Conservation (phyloP, 2,329 filamentous ascomycete genomes). For the Pseudonectria buxi region DNA sequence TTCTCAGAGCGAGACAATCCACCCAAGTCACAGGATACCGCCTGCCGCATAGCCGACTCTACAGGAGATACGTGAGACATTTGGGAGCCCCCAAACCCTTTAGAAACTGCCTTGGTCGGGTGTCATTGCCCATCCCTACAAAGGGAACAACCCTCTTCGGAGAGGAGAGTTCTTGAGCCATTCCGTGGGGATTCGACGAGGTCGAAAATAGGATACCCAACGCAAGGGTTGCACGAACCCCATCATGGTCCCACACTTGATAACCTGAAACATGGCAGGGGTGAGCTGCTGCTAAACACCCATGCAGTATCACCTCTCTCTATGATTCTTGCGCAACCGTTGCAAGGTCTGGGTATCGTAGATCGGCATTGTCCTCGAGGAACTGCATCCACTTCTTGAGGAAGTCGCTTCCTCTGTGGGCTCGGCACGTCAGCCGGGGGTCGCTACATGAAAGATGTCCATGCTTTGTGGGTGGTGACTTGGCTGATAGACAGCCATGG, state of each 20-base stretch:
- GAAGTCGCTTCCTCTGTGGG: conserved; percentile 69
- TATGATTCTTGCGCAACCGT: conserved; percentile 24
- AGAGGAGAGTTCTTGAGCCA: neutral
- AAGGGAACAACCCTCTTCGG: too few relatives aligned
- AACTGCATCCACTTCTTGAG: conserved; percentile 87
- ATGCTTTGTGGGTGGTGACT: conserved; percentile 10
- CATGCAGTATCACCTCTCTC: neutral
- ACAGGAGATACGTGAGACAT: too few relatives aligned
- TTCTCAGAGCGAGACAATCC: too few relatives aligned
- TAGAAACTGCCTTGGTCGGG: too few relatives aligned
- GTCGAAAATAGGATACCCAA: conserved; percentile 8
- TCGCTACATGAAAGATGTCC: conserved; percentile 1
- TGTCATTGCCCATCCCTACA: too few relatives aligned
- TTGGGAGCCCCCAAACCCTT: too few relatives aligned
- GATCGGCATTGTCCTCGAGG: conserved; percentile 81
- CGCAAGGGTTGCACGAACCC: conserved; percentile 12
- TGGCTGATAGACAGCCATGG: conserved; percentile 7
- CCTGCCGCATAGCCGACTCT: too few relatives aligned
- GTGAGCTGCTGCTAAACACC: conserved; percentile 4
- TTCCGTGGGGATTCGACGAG: conserved; percentile 5
- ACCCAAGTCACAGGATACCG: too few relatives aligned
- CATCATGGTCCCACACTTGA: conserved; percentile 15
- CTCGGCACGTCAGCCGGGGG: conserved; percentile 9
- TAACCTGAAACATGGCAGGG: conserved; percentile 23
- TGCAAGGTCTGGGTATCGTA: conserved; percentile 73